phyloP scores from a whole-genome alignment of 2,329 filamentous ascomycete species.

The Kalaharituber pfeilii region DNA sequence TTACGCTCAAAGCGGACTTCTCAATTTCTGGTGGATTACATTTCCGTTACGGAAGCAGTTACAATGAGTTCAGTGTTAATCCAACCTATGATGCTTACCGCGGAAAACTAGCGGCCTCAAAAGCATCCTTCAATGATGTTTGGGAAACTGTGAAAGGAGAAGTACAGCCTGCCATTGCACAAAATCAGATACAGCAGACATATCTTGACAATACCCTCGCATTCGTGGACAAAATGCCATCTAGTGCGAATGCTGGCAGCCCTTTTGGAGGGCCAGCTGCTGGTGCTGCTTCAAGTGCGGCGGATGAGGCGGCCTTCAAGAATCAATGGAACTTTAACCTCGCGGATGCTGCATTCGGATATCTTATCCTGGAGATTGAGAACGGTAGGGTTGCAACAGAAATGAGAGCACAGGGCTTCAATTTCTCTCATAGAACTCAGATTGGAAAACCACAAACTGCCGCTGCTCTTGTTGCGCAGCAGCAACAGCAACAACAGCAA shows the following conservation, averaged over 20 bases:
- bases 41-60: constrained; percentile 96
- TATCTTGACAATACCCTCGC: constrained; percentile 78
- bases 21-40: constrained; percentile 94
- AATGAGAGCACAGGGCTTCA: constrained; percentile 97
- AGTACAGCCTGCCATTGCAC: constrained; percentile 81
- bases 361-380: constrained; percentile 85
- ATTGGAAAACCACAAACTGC: constrained; percentile 44
- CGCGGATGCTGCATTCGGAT: constrained; percentile 92
- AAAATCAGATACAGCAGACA: constrained; percentile 87
- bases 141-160: constrained; percentile 98
- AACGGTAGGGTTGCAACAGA: constrained; percentile 92
- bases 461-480: constrained; percentile 24
- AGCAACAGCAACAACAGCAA: constrained; percentile 23
- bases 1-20: constrained; percentile 94
- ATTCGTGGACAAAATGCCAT: constrained; percentile 96
- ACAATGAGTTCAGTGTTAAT: constrained; percentile 99
- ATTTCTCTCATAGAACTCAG: constrained; percentile 90
- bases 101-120: constrained; percentile 91
- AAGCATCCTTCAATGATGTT: constrained; percentile 96
- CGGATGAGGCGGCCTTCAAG: constrained; percentile 98
- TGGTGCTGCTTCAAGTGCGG: constrained; percentile 47
- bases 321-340: constrained; percentile 99
- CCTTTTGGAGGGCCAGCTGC: constrained; percentile 75
- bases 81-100: constrained; percentile 96
- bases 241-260: constrained; percentile 83